Evolutionary conservation across 139 green algal species (phyloP).

Genomic region (Coelastrella sp.): DNA sequence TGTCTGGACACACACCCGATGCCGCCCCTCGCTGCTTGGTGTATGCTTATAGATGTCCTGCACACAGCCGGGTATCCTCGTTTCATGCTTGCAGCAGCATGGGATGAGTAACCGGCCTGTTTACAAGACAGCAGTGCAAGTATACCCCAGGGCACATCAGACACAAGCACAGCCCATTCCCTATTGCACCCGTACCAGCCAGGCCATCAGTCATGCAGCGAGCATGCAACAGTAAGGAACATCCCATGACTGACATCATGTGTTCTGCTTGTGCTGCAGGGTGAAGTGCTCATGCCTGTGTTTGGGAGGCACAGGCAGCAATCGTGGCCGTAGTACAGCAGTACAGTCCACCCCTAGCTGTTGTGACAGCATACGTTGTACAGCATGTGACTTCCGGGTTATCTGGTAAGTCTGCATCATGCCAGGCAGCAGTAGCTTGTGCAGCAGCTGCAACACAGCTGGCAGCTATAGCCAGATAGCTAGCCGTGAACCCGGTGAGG

Average conservation of each 20-base stretch:
- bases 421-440: neutral
- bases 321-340: neutral
- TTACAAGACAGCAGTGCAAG: too few species aligned
- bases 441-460: neutral
- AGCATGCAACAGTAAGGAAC: neutral
- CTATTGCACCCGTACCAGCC: too few species aligned
- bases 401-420: neutral
- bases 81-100: too few species aligned
- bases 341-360: neutral
- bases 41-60: too few species aligned
- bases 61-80: too few species aligned
- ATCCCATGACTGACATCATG: neutral
- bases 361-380: conserved; percentile 9
- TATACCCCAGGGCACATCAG: too few species aligned
- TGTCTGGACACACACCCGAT: too few species aligned
- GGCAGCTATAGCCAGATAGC: neutral
- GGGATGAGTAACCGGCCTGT: too few species aligned
- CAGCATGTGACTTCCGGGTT: conserved; percentile 21
- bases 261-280: neutral
- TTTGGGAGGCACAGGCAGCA: neutral
- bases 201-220: too few species aligned
- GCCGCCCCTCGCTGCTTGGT: too few species aligned
- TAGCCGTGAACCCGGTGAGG: too few species aligned
- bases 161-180: too few species aligned
- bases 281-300: neutral